Conservation (phyloP, 2,329 filamentous ascomycete species). For the Pseudonectria buxi region DNA sequence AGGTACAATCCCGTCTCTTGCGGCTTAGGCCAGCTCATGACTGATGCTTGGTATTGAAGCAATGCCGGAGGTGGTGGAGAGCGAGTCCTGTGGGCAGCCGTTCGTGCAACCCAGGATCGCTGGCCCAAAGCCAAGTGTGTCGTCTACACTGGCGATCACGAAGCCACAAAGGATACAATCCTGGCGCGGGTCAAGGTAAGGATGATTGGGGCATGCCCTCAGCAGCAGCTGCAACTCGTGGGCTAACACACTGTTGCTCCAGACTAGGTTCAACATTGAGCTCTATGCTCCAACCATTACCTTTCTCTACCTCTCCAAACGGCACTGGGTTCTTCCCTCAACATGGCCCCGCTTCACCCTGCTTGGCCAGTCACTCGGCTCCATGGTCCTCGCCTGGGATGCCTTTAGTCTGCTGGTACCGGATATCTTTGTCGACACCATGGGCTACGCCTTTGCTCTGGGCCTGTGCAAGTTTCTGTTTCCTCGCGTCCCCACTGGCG, state of each 20-base stretch:
- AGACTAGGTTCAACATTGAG: constrained; percentile 87
- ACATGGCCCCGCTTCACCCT: constrained; percentile 92
- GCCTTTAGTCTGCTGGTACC: constrained; percentile 88
- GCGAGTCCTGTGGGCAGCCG: constrained; percentile 91
- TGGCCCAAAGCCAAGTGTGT: constrained; percentile 87
- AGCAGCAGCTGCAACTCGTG: too few species aligned
- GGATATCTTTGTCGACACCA: constrained; percentile 93
- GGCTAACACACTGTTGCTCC: too few species aligned
- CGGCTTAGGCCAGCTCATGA: constrained; percentile 1
- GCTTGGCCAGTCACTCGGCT: constrained; percentile 87
- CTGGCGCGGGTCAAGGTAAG: constrained; percentile 66
- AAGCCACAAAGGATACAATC: constrained; percentile 73
- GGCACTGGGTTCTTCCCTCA: constrained; percentile 76
- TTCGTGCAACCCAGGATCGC: constrained; percentile 79
- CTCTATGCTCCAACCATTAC: constrained; percentile 75
- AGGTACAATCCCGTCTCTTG: constrained; percentile 22
- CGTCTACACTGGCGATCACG: constrained; percentile 93
- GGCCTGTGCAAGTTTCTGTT: constrained; percentile 80
- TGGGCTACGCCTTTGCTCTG: constrained; percentile 92
- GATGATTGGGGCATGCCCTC: neutral
- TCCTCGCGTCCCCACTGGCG: constrained; percentile 70
- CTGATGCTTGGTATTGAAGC: constrained; percentile 37
- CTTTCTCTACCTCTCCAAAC: constrained; percentile 85
- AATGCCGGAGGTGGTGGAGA: constrained; percentile 96
- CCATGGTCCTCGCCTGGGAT: constrained; percentile 80